These are phyloP conservation scores for Podaxis sp. DNA, from an alignment of 768 basidiomycete species.

Conservation along the genomic window DNA sequence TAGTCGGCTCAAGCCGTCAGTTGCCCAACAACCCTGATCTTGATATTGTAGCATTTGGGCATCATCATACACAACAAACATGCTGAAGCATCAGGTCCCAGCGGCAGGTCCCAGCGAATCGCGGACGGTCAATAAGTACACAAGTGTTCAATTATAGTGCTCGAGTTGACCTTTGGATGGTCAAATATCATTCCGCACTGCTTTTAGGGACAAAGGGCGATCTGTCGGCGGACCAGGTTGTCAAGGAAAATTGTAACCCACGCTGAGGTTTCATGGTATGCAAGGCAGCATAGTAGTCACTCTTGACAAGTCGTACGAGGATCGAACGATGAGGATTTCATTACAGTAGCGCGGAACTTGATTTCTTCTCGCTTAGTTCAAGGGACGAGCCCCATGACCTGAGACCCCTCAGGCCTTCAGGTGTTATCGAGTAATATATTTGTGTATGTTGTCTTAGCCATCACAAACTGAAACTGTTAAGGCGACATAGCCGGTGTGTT, in stretches of 20 bases:
- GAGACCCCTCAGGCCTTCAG: background rate
- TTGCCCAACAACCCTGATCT: conserved; percentile 9
- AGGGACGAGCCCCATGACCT: background rate
- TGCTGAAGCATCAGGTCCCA: background rate
- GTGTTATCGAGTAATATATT: background rate
- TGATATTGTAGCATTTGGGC: background rate
- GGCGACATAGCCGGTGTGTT: background rate
- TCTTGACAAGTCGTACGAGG: conserved; percentile 5
- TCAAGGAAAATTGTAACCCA: background rate
- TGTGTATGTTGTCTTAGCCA: background rate
- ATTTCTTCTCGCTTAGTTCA: background rate
- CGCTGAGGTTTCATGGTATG: background rate
- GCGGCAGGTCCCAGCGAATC: background rate
- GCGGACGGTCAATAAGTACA: background rate
- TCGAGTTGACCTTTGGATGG: background rate
- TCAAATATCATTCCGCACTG: background rate
- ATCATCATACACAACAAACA: background rate
- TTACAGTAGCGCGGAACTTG: background rate
- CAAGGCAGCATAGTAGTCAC: background rate
- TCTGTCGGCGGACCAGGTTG: background rate
- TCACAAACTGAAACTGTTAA: background rate
- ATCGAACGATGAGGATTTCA: background rate
- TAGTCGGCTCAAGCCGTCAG: conserved; percentile 6
- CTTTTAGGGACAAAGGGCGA: background rate
- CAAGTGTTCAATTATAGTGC: background rate